Percentiles rank a stretch among this genome's conserved stretches.
These are phyloP conservation scores for Wickerhamiella dianesei DNA, from an alignment of 805 yeast species.

Conservation along the genomic window DNA sequence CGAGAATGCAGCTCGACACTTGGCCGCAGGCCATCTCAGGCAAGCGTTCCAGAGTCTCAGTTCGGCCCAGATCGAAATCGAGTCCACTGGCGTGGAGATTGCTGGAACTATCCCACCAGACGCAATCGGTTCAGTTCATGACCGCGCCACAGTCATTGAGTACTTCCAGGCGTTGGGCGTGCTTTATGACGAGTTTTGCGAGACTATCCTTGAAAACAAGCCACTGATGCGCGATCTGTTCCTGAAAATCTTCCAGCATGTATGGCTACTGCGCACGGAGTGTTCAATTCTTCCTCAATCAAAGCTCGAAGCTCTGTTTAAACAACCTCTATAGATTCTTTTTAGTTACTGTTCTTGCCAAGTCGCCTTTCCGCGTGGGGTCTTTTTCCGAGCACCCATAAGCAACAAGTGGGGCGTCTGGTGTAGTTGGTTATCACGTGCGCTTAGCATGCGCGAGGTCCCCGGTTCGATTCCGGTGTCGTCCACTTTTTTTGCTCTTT, in stretches of 20 bases:
- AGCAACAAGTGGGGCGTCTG: constrained; percentile 21
- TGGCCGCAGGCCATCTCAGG: not conserved
- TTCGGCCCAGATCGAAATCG: not conserved
- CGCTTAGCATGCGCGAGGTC: constrained; percentile 29
- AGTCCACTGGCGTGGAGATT: not conserved
- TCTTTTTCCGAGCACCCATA: not conserved
- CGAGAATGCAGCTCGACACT: not conserved
- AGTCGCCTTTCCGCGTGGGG: not conserved
- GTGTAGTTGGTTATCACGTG: constrained; percentile 28
- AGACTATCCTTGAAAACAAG: not conserved
- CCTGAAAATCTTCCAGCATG: not conserved
- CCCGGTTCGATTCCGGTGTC: constrained; percentile 29
- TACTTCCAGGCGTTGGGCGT: not conserved
- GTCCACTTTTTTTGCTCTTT: constrained; percentile 21
- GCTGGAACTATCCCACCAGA: not conserved
- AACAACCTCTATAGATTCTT: not conserved
- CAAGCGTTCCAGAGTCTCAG: not conserved
- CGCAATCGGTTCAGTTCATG: not conserved
- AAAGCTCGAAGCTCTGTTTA: not conserved
- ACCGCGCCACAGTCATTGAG: not conserved
- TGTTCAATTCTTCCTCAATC: not conserved
- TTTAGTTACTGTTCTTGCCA: too few species aligned
- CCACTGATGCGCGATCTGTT: not conserved
- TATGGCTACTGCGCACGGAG: not conserved
- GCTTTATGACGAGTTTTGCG: not conserved